Percentiles rank a stretch among this genome's conserved stretches.
Evolutionary conservation across 2,329 filamentous ascomycete species (phyloP).

Genomic region (Microsporum audouinii): DNA sequence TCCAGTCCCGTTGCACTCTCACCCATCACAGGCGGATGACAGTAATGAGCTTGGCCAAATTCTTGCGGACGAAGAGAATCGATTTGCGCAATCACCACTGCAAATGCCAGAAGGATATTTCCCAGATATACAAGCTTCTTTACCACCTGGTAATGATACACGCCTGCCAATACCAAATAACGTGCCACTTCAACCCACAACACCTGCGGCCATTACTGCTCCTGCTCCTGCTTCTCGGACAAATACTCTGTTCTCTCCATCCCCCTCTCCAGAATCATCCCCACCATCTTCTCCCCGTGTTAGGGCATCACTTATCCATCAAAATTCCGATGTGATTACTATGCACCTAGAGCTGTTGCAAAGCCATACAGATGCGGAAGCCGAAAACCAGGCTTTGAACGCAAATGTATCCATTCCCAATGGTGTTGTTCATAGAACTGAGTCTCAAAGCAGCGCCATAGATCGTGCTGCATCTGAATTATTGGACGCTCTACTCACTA

Average conservation of each 20-base stretch:
- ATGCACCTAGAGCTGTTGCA: constrained; percentile 33
- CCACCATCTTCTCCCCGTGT: constrained; percentile 33
- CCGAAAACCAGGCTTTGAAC: background rate
- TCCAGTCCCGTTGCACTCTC: constrained; percentile 11
- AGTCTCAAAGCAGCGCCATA: constrained; percentile 21
- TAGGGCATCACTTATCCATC: constrained; percentile 33
- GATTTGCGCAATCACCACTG: constrained; percentile 30
- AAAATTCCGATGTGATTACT: constrained; percentile 34
- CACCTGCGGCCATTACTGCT: too few species aligned
- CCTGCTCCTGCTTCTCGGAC: constrained; percentile 22
- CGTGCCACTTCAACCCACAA: background rate
- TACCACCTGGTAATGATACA: background rate
- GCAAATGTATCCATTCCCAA: constrained; percentile 6
- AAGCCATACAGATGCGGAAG: constrained; percentile 15
- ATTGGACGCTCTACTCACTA: constrained; percentile 26
- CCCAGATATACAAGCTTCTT: constrained; percentile 14
- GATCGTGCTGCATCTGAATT: constrained; percentile 21
- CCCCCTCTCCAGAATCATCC: constrained; percentile 31
- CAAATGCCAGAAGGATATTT: constrained; percentile 26
- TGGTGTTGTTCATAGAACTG: constrained; percentile 10
- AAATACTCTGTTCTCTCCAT: constrained; percentile 31
- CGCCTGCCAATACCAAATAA: constrained; percentile 3
- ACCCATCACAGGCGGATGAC: constrained; percentile 10
- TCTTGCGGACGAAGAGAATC: constrained; percentile 26
- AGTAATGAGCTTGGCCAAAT: constrained; percentile 12